Conservation (phyloP, 2,329 filamentous ascomycete genomes). For the Ophiostoma ips region DNA sequence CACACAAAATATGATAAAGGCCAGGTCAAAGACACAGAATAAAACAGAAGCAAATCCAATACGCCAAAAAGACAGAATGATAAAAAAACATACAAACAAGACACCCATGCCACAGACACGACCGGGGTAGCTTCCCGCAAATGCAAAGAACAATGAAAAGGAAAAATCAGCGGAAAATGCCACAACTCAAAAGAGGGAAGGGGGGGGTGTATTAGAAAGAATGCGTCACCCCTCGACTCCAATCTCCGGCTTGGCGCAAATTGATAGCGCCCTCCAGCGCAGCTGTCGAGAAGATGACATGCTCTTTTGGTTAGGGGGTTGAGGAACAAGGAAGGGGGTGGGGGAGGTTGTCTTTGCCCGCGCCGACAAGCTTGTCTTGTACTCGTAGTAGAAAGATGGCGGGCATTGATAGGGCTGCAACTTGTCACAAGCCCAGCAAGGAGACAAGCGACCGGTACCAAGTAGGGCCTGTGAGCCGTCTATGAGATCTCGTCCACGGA, state of each 20-base stretch:
- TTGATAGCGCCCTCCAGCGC: too few species aligned
- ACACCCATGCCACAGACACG: neutral
- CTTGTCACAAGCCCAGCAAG: neutral
- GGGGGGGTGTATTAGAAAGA: neutral
- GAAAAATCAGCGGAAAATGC: neutral
- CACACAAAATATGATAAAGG: neutral
- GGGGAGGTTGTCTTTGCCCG: neutral
- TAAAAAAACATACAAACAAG: neutral
- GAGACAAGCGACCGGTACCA: neutral
- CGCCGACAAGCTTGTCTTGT: neutral
- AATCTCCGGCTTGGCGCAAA: neutral
- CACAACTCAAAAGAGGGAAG: neutral
- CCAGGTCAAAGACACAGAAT: neutral
- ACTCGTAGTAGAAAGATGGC: too few species aligned
- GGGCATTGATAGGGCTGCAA: too few species aligned
- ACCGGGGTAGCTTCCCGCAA: neutral
- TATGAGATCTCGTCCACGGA: slow-evolving; percentile 34
- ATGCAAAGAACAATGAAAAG: neutral
- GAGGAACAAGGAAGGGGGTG: too few species aligned
- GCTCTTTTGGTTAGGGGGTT: neutral
- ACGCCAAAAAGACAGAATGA: neutral
- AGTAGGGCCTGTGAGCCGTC: neutral
- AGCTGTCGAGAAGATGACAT: neutral
- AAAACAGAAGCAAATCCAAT: slow-evolving; percentile 1
- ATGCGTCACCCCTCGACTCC: neutral